Base-by-base conservation (phyloP, 1,284 basidiomycete genomes). In the Grifola frondosa region DNA sequence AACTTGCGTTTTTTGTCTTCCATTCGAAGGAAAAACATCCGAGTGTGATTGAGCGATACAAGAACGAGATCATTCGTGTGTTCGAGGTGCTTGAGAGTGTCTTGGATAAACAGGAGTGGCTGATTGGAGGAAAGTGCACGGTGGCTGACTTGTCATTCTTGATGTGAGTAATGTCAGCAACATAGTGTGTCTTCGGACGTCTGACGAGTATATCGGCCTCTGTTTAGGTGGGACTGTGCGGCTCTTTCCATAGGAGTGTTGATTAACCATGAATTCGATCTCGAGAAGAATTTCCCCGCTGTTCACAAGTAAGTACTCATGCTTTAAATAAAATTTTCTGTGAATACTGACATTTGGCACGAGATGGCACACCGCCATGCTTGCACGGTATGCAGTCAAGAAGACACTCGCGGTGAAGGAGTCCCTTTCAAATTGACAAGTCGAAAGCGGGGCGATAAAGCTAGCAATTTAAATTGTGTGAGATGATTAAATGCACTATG, bases 1-100 rank as follows among this genome's bases (percentile, higher is more conserved):
- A 57, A 40, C 52, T 48, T 6, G 48, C 49, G 1, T 62, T 55
- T 52, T 65, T 66, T 51, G 38, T 36, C 29, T 34, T 36, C 17
- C 53, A 28, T 40, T 52, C 56, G 28, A 30, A 49, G 5, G 58
- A 62, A 44, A 45, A 56, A 38, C 28, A 58, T 25, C 58, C 56
- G 4, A 50, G 42, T 29, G 59, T 57, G 15, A 48, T 60, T 24
- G 54, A 63, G 31, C 52, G 64, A 11, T 66, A 64, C 52, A 38
- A 51, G 16, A 57, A 60, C 37, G 65, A 68, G 49, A 55, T 55
- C 25, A 31, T 50, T 29, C 61, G 65, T 16, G 57, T 68, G 13
- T 42, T 59, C 17, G 49, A 55, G 8, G 65, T 67, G 2, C 54
- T 66, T 11, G 60, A 67, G 25, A 35, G 36, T 16, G 53, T 52